Percentiles rank a stretch among this genome's conserved stretches.
These are phyloP conservation scores for Linnemannia hyalina DNA, from an alignment of 192 early-diverging fungal genomes.

Conservation along the genomic window DNA sequence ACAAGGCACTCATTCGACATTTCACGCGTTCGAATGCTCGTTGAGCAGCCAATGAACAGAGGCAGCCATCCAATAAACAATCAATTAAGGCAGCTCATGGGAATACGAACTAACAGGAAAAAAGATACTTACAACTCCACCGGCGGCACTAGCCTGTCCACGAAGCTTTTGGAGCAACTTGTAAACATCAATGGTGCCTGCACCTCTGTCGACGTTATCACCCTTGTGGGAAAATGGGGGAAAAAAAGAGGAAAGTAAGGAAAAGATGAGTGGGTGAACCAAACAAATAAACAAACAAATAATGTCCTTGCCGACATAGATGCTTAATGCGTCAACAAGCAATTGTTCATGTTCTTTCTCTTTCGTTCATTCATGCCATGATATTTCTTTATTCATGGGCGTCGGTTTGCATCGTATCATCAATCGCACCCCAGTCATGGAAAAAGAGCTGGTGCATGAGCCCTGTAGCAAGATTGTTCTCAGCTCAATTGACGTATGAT, in stretches of 20 bases:
- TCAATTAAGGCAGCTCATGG: not conserved
- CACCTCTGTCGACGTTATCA: slow-evolving; percentile 78
- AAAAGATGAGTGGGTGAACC: not conserved
- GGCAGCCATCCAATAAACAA: not conserved
- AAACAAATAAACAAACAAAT: not conserved
- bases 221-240: slow-evolving; percentile 55
- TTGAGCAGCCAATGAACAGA: not conserved
- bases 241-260: not conserved
- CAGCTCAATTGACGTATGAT: not conserved
- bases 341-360: not conserved
- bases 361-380: not conserved
- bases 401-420: not conserved
- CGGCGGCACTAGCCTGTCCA: slow-evolving; percentile 63
- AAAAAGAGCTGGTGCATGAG: not conserved
- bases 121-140: slow-evolving; percentile 54
- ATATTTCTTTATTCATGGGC: not conserved
- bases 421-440: not conserved
- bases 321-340: not conserved
- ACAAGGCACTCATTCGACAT: not conserved
- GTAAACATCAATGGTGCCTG: slow-evolving; percentile 77
- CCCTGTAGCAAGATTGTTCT: not conserved
- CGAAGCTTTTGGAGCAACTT: slow-evolving; percentile 65
- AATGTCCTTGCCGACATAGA: not conserved
- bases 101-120: not conserved
- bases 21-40: not conserved